Conservation (phyloP, 1,139 yeast genomes). For the Saccharomyces hybrid region DNA sequence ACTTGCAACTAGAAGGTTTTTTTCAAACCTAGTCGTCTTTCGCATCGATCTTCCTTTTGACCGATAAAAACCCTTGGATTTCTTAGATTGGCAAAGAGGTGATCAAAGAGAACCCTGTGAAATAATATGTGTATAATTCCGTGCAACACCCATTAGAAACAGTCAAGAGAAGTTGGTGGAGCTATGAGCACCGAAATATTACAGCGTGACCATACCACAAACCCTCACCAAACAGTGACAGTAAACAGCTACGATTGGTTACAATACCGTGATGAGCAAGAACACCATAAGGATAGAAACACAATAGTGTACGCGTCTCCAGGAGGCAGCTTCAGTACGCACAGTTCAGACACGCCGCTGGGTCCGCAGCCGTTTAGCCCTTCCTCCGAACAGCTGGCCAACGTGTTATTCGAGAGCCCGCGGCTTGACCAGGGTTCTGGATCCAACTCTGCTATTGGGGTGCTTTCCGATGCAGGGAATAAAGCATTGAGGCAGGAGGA, state of each 20-base stretch:
- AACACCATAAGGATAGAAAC: slow-evolving; percentile 4
- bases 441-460: not conserved
- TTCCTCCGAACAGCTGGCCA: not conserved
- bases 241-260: slow-evolving; percentile 21
- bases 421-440: not conserved
- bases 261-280: slow-evolving; percentile 15
- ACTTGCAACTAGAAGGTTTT: not conserved
- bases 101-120: not conserved
- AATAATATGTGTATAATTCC: not conserved
- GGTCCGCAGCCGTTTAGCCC: not conserved
- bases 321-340: not conserved
- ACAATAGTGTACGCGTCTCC: slow-evolving; percentile 1
- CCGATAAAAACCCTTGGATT: not conserved
- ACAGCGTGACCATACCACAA: slow-evolving; percentile 8
- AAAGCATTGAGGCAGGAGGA: not conserved
- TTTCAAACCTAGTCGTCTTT: not conserved
- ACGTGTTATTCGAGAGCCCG: not conserved
- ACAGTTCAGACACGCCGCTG: not conserved
- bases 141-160: not conserved
- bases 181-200: not conserved
- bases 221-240: slow-evolving; percentile 13
- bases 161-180: not conserved
- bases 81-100: not conserved
- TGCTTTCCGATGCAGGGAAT: not conserved
- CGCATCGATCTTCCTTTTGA: not conserved